Evolutionary conservation across 176 grass and related monocot genomes (phyloP), one percentile per base, ranked within the genome.

Genomic region (Puccinellia tenuiflora): DNA sequence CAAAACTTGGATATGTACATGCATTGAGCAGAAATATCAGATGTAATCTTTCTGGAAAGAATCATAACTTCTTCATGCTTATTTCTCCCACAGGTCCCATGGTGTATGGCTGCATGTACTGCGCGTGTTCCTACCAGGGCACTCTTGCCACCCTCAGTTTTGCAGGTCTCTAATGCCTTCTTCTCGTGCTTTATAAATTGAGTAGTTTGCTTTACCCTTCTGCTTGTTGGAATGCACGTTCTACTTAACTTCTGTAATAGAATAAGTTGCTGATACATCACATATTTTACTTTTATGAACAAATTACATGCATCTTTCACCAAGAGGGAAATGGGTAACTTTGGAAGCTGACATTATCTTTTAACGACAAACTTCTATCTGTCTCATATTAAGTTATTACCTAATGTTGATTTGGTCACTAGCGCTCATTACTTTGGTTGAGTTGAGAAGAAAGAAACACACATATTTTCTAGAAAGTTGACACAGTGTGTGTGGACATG

Each of bases 81-180:
- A 68, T 40, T 48, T 2, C 29, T 38, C 22, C 61, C 72, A 70
- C 80, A 97, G 92, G 92, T 84, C 95, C 95, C 28, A 98, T 95
- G 96, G 91, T 98, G 64, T 98, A 95, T 85, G 96, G 92, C 9
- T 98, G 92, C 69, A 88, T 95, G 87, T 98, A 95, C 46, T 98
- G 96, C 1, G 80, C 96, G 1, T 39, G 78, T 37, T 98, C 92
- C 45, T 98, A 95, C 85, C 87, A 85, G 21, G 67, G 86, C 66
- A 98, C 90, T 65, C 92, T 98, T 24, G 79, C 89, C 72, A 90
- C 90, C 4, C 91, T 98, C 39, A 91, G 91, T 72, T 95, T 95
- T 18, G 96, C 96, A 88, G 96, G 90, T 98, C 18, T 52, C 43
- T 57, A 29, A 7, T 60, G 16, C 31, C 63, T 18, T 31, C 12